Conservation (phyloP, 1,284 basidiomycete genomes). For the Fomitopsis schrenkii region DNA sequence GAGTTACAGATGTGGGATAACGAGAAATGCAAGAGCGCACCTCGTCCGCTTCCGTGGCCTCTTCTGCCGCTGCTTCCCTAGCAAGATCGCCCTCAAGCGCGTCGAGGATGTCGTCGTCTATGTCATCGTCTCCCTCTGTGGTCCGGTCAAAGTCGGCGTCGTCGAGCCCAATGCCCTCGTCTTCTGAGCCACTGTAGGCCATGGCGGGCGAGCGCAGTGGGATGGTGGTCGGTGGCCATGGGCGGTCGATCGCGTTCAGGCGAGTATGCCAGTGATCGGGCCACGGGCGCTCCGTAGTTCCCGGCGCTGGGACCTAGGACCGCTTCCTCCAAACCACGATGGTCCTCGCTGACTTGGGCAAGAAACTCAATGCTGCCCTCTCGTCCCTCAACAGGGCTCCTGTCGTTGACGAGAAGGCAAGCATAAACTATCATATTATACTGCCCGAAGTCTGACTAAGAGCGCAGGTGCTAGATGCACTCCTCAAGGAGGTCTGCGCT, state of each 20-base stretch:
- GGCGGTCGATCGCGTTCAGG: neutral
- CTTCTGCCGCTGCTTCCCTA: conserved; percentile 55
- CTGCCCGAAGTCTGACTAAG: conserved; percentile 8
- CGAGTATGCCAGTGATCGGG: neutral
- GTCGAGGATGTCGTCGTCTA: conserved; percentile 52
- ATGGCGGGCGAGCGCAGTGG: conserved; percentile 29
- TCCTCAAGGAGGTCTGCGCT: conserved; percentile 93
- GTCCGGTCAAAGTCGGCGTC: conserved; percentile 44
- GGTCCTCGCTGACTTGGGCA: conserved; percentile 96
- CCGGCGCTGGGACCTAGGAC: neutral
- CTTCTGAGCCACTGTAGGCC: conserved; percentile 59
- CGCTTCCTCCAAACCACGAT: conserved; percentile 43
- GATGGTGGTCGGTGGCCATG: conserved; percentile 4
- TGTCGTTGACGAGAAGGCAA: conserved; percentile 85
- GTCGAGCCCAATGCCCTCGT: conserved; percentile 45
- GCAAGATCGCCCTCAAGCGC: conserved; percentile 42
- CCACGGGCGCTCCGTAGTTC: neutral
- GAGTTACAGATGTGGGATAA: neutral
- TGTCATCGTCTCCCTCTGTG: conserved; percentile 44
- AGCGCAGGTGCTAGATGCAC: conserved; percentile 82
- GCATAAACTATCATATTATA: conserved; percentile 5
- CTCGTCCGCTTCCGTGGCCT: conserved; percentile 24
- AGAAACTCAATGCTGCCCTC: conserved; percentile 91
- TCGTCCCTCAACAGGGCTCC: conserved; percentile 86
- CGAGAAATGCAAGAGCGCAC: conserved; percentile 12